phyloP scores from a whole-genome alignment of 2,329 filamentous ascomycete genomes.

The Trematosphaeria pertusa region DNA sequence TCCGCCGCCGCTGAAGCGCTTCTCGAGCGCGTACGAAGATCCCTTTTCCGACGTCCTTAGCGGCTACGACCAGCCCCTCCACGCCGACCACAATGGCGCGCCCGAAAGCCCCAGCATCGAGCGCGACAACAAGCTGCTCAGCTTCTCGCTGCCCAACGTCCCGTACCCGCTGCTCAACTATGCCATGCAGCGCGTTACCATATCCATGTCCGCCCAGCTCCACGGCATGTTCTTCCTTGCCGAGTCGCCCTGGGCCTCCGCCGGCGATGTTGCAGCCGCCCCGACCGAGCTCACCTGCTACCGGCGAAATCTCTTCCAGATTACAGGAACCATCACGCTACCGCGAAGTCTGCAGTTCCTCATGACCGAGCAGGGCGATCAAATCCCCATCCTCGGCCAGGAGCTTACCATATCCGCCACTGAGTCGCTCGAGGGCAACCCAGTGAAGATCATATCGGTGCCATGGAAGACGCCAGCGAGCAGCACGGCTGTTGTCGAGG shows the following conservation, averaged over 20 bases:
- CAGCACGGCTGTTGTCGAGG: conserved; percentile 70
- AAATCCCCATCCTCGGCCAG: conserved; percentile 79
- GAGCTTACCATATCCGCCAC: conserved; percentile 91
- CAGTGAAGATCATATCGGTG: conserved; percentile 93
- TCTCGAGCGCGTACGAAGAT: conserved; percentile 58
- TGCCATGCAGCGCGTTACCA: conserved; percentile 66
- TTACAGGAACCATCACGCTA: conserved; percentile 85
- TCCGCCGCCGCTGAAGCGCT: conserved; percentile 56
- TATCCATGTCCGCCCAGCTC: conserved; percentile 75
- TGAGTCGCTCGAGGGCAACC: conserved; percentile 91
- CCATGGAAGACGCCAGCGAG: conserved; percentile 96
- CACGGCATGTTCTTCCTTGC: conserved; percentile 91
- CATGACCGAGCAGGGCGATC: conserved; percentile 82
- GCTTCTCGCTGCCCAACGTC: conserved; percentile 57
- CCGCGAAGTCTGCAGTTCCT: conserved; percentile 80
- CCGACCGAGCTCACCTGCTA: conserved; percentile 91
- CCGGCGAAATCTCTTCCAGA: conserved; percentile 93
- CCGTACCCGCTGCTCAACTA: conserved; percentile 71
- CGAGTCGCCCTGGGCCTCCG: conserved; percentile 72
- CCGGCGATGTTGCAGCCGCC: conserved; percentile 62
- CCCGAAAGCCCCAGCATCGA: conserved; percentile 66
- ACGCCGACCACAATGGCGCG: conserved; percentile 53
- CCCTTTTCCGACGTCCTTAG: conserved; percentile 60
- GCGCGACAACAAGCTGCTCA: conserved; percentile 65
- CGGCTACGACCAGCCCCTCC: conserved; percentile 54